These are phyloP conservation scores for Cyphellophora europaea DNA, from an alignment of 2,329 filamentous ascomycete genomes.

Conservation along the genomic window DNA sequence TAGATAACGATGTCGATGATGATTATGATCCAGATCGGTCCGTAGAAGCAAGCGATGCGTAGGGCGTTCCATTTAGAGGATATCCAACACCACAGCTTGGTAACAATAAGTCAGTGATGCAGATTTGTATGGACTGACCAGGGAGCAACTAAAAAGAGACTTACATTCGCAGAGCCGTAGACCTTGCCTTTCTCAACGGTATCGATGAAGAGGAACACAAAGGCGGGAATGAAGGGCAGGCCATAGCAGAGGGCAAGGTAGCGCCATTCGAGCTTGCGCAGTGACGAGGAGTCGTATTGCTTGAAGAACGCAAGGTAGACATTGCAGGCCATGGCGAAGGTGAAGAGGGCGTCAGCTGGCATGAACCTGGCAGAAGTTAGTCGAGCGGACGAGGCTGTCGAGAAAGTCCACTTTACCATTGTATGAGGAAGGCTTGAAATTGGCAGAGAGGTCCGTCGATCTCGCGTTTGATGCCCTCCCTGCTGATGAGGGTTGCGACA, in stretches of 20 bases:
- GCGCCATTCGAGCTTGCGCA: constrained; percentile 60
- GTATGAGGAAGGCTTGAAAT: constrained; percentile 69
- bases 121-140: too few relatives aligned
- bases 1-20: constrained; percentile 31
- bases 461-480: constrained; percentile 44
- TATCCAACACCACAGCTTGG: constrained; percentile 72
- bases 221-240: constrained; percentile 58
- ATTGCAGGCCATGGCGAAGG: constrained; percentile 73
- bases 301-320: constrained; percentile 74
- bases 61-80: constrained; percentile 57
- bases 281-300: constrained; percentile 56
- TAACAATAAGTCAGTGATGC: constrained; percentile 1
- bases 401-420: constrained; percentile 53
- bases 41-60: constrained; percentile 66
- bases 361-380: constrained; percentile 52
- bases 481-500: constrained; percentile 64
- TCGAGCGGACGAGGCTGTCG: not conserved
- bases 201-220: constrained; percentile 58
- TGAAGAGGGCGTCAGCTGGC: constrained; percentile 68
- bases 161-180: constrained; percentile 61
- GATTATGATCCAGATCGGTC: constrained; percentile 33
- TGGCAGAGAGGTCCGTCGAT: constrained; percentile 55
- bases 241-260: constrained; percentile 66
- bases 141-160: too few relatives aligned
- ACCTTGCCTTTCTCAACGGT: constrained; percentile 46